Conservation (phyloP, 164 flowering plant genomes). For the Liquidambar formosana region DNA sequence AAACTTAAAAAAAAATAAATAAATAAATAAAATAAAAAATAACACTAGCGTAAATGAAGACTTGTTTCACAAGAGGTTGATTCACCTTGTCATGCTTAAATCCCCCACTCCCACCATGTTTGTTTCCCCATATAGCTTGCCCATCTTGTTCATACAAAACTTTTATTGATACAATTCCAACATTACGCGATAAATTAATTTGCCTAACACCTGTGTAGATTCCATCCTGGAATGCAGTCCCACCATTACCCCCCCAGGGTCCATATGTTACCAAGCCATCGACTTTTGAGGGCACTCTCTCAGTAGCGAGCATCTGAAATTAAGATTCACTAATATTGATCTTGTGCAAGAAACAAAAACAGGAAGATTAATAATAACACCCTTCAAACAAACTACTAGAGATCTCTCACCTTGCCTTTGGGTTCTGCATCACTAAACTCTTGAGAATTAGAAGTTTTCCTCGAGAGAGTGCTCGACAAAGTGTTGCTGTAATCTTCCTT, state of each 20-base stretch:
- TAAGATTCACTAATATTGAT: neutral
- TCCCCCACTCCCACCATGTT: constrained; percentile 70
- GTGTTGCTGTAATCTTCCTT: constrained; percentile 31
- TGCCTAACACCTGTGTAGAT: constrained; percentile 61
- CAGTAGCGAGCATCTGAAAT: constrained; percentile 1
- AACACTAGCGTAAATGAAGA: too few species aligned
- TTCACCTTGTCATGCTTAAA: constrained; percentile 59
- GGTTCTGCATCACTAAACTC: constrained; percentile 27
- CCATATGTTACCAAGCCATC: constrained; percentile 53
- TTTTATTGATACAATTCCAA: constrained; percentile 53
- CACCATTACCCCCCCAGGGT: constrained; percentile 90
- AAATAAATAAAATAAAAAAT: neutral
- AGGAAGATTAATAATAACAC: too few species aligned
- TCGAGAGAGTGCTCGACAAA: constrained; percentile 17
- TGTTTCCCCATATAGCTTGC: constrained; percentile 62
- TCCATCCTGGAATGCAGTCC: constrained; percentile 74
- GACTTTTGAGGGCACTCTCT: constrained; percentile 19
- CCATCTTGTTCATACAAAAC: constrained; percentile 69
- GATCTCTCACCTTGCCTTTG: constrained; percentile 25
- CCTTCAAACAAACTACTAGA: neutral
- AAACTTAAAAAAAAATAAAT: neutral
- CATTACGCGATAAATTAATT: constrained; percentile 55
- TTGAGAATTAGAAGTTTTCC: constrained; percentile 17
- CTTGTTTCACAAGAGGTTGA: neutral
- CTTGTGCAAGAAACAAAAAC: neutral